Evolutionary conservation across 208 protist genomes (phyloP), one percentile per base, ranked within the genome.

Genomic region (Leishmania martiniquensis): DNA sequence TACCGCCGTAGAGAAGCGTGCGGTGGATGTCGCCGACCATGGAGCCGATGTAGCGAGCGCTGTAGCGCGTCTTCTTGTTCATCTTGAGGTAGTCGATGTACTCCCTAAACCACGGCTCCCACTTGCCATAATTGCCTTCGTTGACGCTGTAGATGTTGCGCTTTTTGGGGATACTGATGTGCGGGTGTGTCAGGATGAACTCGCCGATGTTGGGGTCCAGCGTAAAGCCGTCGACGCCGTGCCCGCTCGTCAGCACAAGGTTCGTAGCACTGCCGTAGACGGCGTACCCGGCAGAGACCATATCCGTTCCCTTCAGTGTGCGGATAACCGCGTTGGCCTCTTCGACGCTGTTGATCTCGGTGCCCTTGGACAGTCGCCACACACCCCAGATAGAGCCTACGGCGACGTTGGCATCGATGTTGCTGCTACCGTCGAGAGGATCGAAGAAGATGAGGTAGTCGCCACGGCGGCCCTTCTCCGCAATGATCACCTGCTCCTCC

Each of bases 11-110:
- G 7, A 99, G 87, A 9, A 99, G 82, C 13, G 98, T 99, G 72
- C 99, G 92, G 90, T 99, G 98, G n/a, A 99, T 92, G 83, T 99
- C 99, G 45, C 94, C 97, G n/a, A 99, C 97, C 97, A 99, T 99
- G 47, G 89, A 96, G 55, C 97, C 96, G 65, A 98, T 97, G 86
- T 98, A 98, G 66, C 97, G 86, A 17, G 86, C 85, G 20, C 89
- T 86, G 85, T 96, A 97, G 0, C 68, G 39, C 67, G 90, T 83
- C 45, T 85, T 88, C 65, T 85, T 87, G 82, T 92, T 93, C 45
- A 72, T 76, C 80, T 96, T 95, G 63, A 96, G 68, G 79, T 91
- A 78, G 66, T 89, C 34, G n/a, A 97, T 49, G 75, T 96, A 95
- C 39, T 89, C 81, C 72, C 86, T 73, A 79, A 91, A 96, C 94